phyloP scores from a whole-genome alignment of 441 rosid genomes.

The Mallotus japonicus region DNA sequence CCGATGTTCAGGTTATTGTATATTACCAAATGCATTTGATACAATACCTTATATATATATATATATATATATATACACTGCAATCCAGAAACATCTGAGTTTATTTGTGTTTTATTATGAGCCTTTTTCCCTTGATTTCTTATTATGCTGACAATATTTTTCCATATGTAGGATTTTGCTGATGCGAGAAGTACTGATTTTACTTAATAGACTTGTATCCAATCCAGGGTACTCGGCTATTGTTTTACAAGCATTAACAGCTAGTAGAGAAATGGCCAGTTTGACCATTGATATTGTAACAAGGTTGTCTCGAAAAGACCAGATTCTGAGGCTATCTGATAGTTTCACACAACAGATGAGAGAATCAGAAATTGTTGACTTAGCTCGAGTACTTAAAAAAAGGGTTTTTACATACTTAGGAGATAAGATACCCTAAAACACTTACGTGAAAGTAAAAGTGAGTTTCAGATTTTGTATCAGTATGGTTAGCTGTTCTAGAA shows the following conservation, averaged over 20 bases:
- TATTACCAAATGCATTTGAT: no score
- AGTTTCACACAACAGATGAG: constrained; percentile 40
- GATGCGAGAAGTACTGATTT: constrained; percentile 73
- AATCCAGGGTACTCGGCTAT: constrained; percentile 53
- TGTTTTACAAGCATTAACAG: constrained; percentile 54
- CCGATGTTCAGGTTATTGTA: no score
- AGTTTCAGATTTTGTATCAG: constrained; percentile 11
- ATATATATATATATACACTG: no score
- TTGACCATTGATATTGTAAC: constrained; percentile 70
- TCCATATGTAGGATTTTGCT: constrained; percentile 47
- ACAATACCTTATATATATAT: no score
- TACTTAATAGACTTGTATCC: constrained; percentile 80
- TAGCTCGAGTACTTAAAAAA: constrained; percentile 65
- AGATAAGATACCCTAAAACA: constrained; percentile 28
- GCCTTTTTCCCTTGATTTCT: no score
- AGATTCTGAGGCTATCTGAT: constrained; percentile 28
- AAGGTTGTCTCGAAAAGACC: constrained; percentile 56
- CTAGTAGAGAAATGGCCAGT: constrained; percentile 72
- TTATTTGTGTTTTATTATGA: no score
- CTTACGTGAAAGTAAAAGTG: not conserved
- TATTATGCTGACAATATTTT: not conserved
- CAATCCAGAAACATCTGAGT: no score
- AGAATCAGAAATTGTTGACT: constrained; percentile 59
- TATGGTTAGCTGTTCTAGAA: not conserved
- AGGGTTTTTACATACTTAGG: constrained; percentile 67